Conservation (phyloP, 192 early-diverging fungal genomes). For the Cetraspora pellucida region DNA sequence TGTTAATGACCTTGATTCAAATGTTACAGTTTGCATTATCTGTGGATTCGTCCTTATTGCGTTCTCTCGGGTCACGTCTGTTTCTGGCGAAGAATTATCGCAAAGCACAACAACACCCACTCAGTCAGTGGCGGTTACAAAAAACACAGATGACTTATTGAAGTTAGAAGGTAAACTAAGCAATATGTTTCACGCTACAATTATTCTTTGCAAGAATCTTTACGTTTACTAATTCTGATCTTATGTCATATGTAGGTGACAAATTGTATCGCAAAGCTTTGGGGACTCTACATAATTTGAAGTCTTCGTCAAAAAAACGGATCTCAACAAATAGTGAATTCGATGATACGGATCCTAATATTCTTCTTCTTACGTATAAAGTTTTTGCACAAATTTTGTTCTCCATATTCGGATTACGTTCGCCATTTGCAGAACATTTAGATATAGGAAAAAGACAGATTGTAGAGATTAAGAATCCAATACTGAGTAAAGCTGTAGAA, state of each 20-base stretch:
- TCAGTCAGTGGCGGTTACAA: not conserved
- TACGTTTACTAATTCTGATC: not conserved
- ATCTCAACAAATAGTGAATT: not conserved
- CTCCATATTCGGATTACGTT: not conserved
- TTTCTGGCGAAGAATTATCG: not conserved
- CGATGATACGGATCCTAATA: not conserved
- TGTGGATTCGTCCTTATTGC: not conserved
- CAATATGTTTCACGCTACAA: not conserved
- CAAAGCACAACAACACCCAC: not conserved
- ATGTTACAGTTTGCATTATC: not conserved
- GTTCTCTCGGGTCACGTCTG: not conserved
- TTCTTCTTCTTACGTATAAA: not conserved
- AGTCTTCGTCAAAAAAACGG: not conserved
- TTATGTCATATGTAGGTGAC: conserved; percentile 7
- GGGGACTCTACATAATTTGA: not conserved
- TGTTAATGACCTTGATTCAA: not conserved
- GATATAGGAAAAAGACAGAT: not conserved
- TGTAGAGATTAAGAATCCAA: conserved; percentile 23
- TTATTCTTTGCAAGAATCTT: not conserved
- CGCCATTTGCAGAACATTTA: not conserved
- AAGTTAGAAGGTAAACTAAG: conserved; percentile 7
- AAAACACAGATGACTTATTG: not conserved
- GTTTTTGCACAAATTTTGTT: not conserved
- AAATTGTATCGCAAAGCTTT: conserved; percentile 17
- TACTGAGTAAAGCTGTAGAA: conserved; percentile 41